Conservation (phyloP, 257 asterid species). For the Scutellaria galericulata region DNA sequence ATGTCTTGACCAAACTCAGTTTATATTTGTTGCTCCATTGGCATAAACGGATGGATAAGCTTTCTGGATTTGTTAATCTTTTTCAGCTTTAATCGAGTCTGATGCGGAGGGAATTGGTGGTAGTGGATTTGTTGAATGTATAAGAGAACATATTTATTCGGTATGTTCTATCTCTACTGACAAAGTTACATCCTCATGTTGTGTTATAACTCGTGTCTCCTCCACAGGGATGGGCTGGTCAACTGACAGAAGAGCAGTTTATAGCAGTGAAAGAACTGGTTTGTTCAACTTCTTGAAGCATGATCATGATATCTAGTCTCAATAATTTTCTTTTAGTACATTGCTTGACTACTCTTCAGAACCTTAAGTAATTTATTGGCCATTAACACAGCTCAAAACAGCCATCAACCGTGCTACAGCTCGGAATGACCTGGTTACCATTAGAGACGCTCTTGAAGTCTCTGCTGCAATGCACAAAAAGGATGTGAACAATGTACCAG, state of each 20-base stretch:
- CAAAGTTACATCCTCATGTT: conserved; percentile 17
- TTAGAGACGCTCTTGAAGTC: conserved; percentile 97
- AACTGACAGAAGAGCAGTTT: conserved; percentile 36
- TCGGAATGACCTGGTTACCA: conserved; percentile 95
- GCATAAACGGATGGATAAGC: conserved; percentile 25
- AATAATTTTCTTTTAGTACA: not conserved
- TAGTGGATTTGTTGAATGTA: conserved; percentile 90
- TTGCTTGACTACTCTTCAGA: conserved; percentile 22
- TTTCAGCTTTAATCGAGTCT: conserved; percentile 85
- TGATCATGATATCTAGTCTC: conserved; percentile 4
- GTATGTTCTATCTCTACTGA: conserved; percentile 50
- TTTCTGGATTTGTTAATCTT: conserved; percentile 39
- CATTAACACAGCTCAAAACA: conserved; percentile 75
- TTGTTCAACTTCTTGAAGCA: conserved; percentile 21
- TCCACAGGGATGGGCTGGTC: conserved; percentile 36
- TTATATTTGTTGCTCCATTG: conserved; percentile 26
- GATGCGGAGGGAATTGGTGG: conserved; percentile 99
- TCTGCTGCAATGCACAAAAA: conserved; percentile 93
- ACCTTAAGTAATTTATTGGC: conserved; percentile 38
- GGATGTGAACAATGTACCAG: conserved; percentile 80
- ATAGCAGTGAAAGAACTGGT: conserved; percentile 41
- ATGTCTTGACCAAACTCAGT: conserved; percentile 2
- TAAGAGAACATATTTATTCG: conserved; percentile 90
- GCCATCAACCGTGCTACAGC: conserved; percentile 84
- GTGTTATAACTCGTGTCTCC: conserved; percentile 31